Evolutionary conservation across 208 protist genomes (phyloP), one percentile per base, ranked within the genome.

Genomic region (Wallacemonas sp.): DNA sequence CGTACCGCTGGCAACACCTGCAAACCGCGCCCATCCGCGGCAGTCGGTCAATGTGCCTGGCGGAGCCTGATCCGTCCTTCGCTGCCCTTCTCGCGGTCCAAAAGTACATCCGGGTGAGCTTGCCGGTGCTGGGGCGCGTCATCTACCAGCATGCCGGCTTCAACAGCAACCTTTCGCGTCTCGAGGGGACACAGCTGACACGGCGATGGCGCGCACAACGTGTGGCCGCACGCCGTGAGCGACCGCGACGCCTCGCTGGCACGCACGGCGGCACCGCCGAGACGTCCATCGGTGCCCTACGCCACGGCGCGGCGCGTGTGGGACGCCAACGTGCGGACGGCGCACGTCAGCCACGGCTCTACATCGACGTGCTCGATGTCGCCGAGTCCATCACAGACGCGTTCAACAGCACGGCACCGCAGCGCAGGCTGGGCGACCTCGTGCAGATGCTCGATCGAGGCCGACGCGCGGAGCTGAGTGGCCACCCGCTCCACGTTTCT

Each of bases 91-190:
- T 86, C 29, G 82, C 84, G 4, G 58, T 94, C 36, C 44, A 67
- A 14, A 61, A 69, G 27, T 30, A 81, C 23, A 33, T 87, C 32
- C 79, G 83, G 12, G 69, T 80, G 2, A 66, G 85, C 5, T 17
- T 60, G 17, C 32, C 19, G 5, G 16, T 21, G 32, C 6, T 58
- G 0, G 52, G 52, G 29, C 52, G 52, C 19, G 27, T 27, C 14
- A 4, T 92, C 0, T 82, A 87, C 54, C 84, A 91, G 47, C 60
- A 75, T 0, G 38, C 48, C 14, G 79, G 79, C n/a, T 41, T 38
- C 33, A 0, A 41, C 68, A 61, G 60, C 34, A 17, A 32, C 9
- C 30, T 32, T 17, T 47, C 26, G 38, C 36, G 19, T 44, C 44
- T 70, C 16, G 63, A 23, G 38, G 24, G 65, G 5, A 61, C 30